These are phyloP conservation scores for Aphanomyces cochlioides DNA, from an alignment of 352 stramenopile species.

Conservation along the genomic window DNA sequence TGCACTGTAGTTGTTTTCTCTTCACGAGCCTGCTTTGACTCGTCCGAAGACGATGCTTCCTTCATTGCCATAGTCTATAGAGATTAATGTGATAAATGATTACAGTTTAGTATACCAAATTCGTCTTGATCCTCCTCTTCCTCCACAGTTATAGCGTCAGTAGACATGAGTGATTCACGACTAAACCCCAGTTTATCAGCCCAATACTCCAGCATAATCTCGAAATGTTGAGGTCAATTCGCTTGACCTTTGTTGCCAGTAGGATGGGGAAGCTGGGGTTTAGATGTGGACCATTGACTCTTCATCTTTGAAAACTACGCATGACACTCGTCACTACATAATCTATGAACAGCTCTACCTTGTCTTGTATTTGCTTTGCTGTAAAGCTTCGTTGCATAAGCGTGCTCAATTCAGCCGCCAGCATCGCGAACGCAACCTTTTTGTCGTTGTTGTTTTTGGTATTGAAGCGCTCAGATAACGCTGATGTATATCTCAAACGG, in stretches of 20 bases:
- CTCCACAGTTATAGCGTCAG: constrained; percentile 13
- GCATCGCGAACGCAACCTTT: neutral
- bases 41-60: too few species aligned
- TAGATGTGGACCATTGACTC: neutral
- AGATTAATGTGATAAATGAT: too few species aligned
- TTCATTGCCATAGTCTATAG: too few species aligned
- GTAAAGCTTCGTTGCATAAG: constrained; percentile 4
- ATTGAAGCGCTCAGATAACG: neutral
- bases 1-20: too few species aligned
- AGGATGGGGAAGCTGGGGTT: neutral
- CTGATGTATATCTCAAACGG: neutral
- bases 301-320: constrained; percentile 6
- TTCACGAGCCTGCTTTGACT: too few species aligned
- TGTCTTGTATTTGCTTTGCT: constrained; percentile 5
- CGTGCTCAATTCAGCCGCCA: neutral
- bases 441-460: constrained; percentile 18
- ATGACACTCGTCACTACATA: too few species aligned
- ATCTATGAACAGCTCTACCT: too few species aligned
- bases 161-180: constrained; percentile 6
- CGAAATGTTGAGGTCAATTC: neutral
- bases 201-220: constrained; percentile 17
- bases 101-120: too few species aligned
- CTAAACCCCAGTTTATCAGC: neutral
- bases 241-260: neutral
- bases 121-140: too few species aligned